Percentiles rank a stretch among this genome's conserved stretches.
These are phyloP conservation scores for Boletus vinaceobasis DNA, from an alignment of 768 basidiomycete species.

Conservation along the genomic window DNA sequence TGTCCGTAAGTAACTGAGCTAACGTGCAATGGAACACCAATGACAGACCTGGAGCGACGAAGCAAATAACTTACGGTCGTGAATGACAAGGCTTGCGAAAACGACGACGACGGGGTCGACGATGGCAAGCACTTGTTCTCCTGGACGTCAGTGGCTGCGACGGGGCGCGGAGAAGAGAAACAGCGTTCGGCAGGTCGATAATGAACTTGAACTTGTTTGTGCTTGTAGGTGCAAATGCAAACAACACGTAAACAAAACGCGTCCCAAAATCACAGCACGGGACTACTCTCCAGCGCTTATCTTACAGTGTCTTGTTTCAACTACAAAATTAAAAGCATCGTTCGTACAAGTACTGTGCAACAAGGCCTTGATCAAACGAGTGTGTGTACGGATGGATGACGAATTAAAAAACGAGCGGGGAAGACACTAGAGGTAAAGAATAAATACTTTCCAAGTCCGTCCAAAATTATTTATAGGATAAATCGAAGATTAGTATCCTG, in stretches of 20 bases:
- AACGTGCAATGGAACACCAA: not conserved
- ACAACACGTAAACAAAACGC: conserved; percentile 33
- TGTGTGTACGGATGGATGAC: not conserved
- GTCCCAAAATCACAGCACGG: conserved; percentile 20
- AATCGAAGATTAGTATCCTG: conserved; percentile 31
- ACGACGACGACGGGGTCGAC: conserved; percentile 17
- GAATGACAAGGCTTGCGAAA: conserved; percentile 17
- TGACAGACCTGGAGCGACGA: conserved; percentile 22
- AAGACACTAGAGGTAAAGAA: not conserved
- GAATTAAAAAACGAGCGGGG: not conserved
- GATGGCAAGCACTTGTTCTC: conserved; percentile 20
- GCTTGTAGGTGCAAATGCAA: conserved; percentile 24
- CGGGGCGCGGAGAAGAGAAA: conserved; percentile 18
- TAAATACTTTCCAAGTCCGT: not conserved
- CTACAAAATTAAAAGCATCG: conserved; percentile 3
- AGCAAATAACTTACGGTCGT: conserved; percentile 27
- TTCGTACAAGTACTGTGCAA: not conserved
- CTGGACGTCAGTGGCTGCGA: conserved; percentile 16
- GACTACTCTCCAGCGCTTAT: conserved; percentile 5
- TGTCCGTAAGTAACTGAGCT: not conserved
- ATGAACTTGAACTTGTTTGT: conserved; percentile 35
- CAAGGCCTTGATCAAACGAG: not conserved
- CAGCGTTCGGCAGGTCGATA: not conserved
- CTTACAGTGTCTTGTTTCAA: not conserved
- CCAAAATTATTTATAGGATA: conserved; percentile 24